Conservation (phyloP, 768 basidiomycete species). For the Hypholoma sublateritium region DNA sequence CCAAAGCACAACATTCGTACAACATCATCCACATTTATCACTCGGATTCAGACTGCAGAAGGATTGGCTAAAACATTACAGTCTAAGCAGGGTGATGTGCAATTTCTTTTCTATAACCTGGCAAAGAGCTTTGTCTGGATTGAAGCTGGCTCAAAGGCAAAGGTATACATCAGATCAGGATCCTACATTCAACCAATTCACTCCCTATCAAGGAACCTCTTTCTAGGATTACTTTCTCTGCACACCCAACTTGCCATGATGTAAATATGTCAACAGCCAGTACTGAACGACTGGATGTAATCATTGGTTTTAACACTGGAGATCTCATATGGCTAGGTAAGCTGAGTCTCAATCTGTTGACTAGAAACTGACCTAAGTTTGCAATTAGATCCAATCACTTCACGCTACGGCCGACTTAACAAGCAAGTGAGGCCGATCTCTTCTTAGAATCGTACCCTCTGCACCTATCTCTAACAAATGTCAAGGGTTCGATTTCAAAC, state of each 20-base stretch:
- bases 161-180: constrained; percentile 45
- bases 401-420: constrained; percentile 83
- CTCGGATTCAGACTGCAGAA: constrained; percentile 80
- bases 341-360: constrained; percentile 17
- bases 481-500: constrained; percentile 71
- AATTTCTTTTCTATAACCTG: constrained; percentile 87
- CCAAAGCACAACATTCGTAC: constrained; percentile 93
- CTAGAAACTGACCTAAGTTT: not conserved
- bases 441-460: not conserved
- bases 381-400: constrained; percentile 68
- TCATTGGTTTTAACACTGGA: constrained; percentile 93
- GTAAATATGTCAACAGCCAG: constrained; percentile 79
- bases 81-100: constrained; percentile 80
- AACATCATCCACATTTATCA: constrained; percentile 91
- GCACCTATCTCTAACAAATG: constrained; percentile 3
- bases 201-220: constrained; percentile 69
- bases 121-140: constrained; percentile 84
- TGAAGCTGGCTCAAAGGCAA: constrained; percentile 81
- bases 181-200: no score
- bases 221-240: constrained; percentile 80
- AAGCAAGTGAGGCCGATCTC: constrained; percentile 59
- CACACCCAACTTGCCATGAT: constrained; percentile 89
- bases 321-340: constrained; percentile 94
- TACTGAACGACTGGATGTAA: constrained; percentile 77
- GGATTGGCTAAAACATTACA: constrained; percentile 70